Conservation (phyloP, 2,329 filamentous ascomycete genomes). For the Cercospora sesami region DNA sequence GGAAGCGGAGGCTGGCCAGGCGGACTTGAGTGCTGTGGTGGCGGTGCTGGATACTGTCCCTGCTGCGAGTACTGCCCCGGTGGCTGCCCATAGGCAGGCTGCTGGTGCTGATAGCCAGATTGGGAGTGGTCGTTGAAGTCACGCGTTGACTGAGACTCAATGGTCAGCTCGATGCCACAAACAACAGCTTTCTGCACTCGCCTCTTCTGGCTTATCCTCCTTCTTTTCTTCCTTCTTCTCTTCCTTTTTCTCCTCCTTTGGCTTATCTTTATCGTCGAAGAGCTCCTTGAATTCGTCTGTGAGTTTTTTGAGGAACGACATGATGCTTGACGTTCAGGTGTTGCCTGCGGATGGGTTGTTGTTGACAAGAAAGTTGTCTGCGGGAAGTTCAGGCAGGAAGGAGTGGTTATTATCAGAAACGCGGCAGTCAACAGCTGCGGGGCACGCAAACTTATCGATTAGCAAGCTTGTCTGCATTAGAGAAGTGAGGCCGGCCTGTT, state of each 20-base stretch:
- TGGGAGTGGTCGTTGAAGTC: constrained; percentile 20
- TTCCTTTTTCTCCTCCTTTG: constrained; percentile 39
- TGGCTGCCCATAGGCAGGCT: constrained; percentile 32
- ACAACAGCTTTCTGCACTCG: constrained; percentile 2
- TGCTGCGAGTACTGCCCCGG: constrained; percentile 35
- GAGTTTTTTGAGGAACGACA: constrained; percentile 52
- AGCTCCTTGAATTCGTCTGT: constrained; percentile 48
- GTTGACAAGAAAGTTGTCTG: constrained; percentile 1
- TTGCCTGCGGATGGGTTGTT: neutral
- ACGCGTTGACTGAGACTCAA: constrained; percentile 1
- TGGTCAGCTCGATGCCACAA: neutral
- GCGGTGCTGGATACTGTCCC: constrained; percentile 24
- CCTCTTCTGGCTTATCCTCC: constrained; percentile 18
- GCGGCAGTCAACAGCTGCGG: constrained; percentile 12
- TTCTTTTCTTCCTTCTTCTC: constrained; percentile 28
- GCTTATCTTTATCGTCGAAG: constrained; percentile 37
- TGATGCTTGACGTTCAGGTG: constrained; percentile 22
- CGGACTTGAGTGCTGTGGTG: constrained; percentile 23
- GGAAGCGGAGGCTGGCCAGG: constrained; percentile 53
- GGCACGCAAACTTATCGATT: constrained; percentile 15
- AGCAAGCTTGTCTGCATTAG: constrained; percentile 1
- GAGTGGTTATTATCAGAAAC: neutral
- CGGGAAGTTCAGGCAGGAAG: neutral
- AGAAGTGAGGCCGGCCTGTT: constrained; percentile 14
- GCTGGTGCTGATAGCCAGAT: constrained; percentile 22